These are phyloP conservation scores for Mortierella sp. DNA, from an alignment of 371 early-diverging fungal species.

Conservation along the genomic window DNA sequence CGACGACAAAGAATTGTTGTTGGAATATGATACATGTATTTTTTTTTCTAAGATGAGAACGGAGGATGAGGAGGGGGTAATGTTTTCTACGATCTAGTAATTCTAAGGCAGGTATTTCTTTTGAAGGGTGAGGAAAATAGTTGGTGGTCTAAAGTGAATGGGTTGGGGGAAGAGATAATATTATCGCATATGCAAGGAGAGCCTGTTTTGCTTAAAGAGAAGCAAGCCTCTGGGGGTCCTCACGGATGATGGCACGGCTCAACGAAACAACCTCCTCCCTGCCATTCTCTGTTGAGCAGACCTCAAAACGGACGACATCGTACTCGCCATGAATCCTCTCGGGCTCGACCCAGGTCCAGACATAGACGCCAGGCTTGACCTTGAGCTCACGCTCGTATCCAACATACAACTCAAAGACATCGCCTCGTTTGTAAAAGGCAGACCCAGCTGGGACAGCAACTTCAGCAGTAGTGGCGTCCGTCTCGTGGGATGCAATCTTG, in stretches of 20 bases:
- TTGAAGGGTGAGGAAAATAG: not conserved
- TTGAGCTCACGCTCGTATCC: conserved; percentile 53
- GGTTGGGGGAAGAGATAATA: not conserved
- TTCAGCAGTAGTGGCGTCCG: not conserved
- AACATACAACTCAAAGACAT: conserved; percentile 39
- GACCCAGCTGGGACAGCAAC: conserved; percentile 43
- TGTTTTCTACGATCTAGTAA: not conserved
- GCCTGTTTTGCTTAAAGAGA: conserved; percentile 12
- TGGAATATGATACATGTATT: conserved; percentile 1
- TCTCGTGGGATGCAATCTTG: conserved; percentile 21
- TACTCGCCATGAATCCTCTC: conserved; percentile 26
- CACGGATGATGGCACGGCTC: conserved; percentile 29
- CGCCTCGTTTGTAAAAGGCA: conserved; percentile 26
- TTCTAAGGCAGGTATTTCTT: not conserved
- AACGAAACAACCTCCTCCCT: conserved; percentile 33
- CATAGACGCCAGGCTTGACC: conserved; percentile 38
- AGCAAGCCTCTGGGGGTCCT: conserved; percentile 22
- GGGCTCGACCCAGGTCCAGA: conserved; percentile 42
- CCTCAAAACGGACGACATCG: conserved; percentile 38
- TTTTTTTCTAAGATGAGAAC: not conserved
- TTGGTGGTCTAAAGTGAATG: conserved; percentile 6
- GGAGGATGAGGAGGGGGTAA: not conserved
- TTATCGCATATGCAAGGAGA: not conserved
- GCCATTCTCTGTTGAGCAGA: conserved; percentile 27
- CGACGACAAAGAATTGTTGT: not conserved